Percentiles rank a stretch among this genome's conserved stretches.
phyloP scores from a whole-genome alignment of 1,284 basidiomycete species.

The Pisolithus thermaeus region DNA sequence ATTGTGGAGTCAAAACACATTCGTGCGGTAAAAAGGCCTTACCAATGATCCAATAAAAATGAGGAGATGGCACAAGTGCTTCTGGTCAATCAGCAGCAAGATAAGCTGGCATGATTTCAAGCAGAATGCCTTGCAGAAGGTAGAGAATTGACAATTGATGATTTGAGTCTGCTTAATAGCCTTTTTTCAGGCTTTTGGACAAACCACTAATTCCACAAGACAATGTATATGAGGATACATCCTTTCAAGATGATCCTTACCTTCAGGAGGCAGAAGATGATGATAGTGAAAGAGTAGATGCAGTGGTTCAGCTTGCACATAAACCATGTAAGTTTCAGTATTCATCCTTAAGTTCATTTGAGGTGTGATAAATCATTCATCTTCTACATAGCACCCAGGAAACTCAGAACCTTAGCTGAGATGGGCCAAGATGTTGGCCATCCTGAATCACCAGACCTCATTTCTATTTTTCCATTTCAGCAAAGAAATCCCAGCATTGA shows the following conservation, averaged over 20 bases:
- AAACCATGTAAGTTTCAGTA: not conserved
- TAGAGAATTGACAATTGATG: not conserved
- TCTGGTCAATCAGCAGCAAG: not conserved
- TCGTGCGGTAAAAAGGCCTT: not conserved
- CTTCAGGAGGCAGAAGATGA: not conserved
- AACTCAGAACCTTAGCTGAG: not conserved
- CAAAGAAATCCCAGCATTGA: not conserved
- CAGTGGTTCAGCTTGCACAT: not conserved
- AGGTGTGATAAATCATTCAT: not conserved
- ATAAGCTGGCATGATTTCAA: not conserved
- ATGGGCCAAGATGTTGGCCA: too few relatives aligned
- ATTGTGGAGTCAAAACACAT: slow-evolving; percentile 2
- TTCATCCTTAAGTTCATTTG: not conserved
- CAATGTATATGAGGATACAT: not conserved
- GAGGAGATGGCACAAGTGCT: not conserved
- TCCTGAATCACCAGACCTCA: too few relatives aligned
- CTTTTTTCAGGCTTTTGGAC: not conserved
- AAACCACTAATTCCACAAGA: not conserved
- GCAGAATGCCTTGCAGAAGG: not conserved
- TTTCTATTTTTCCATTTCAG: not conserved
- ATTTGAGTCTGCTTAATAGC: not conserved
- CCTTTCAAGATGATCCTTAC: not conserved
- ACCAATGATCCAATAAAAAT: not conserved
- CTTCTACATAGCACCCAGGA: not conserved
- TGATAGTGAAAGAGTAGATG: not conserved